These are phyloP conservation scores for Cadophora malorum DNA, from an alignment of 2,329 filamentous ascomycete genomes.

Conservation along the genomic window DNA sequence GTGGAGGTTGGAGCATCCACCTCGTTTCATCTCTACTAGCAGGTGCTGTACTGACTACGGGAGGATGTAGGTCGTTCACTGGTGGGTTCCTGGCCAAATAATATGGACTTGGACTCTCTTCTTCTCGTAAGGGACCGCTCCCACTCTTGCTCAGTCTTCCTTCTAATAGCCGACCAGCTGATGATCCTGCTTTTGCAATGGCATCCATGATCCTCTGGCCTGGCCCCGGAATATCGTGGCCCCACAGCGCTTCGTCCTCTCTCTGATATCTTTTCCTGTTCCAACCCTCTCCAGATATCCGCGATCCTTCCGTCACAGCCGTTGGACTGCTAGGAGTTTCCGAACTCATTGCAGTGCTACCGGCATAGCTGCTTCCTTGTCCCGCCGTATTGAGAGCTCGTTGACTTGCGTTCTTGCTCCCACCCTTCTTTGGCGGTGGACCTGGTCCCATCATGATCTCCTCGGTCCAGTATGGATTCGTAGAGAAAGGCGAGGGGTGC, in stretches of 20 bases:
- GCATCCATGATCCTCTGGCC: conserved; percentile 58
- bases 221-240: conserved; percentile 58
- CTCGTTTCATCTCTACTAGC: conserved; percentile 72
- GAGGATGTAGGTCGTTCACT: conserved; percentile 85
- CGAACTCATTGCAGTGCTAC: conserved; percentile 45
- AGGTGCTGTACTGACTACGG: conserved; percentile 79
- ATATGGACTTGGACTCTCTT: conserved; percentile 46
- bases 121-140: conserved; percentile 44
- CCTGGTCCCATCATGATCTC: conserved; percentile 85
- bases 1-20: conserved; percentile 95
- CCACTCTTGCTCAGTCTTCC: conserved; percentile 51
- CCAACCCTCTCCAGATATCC: conserved; percentile 64
- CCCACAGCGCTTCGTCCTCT: conserved; percentile 89
- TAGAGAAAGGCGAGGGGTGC: conserved; percentile 83
- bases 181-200: conserved; percentile 56
- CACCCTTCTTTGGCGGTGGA: conserved; percentile 65
- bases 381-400: conserved; percentile 64
- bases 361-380: conserved; percentile 58
- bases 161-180: conserved; percentile 59
- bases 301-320: conserved; percentile 53
- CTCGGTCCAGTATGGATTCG: conserved; percentile 87
- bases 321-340: conserved; percentile 52
- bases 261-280: conserved; percentile 82
- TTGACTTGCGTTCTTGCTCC: conserved; percentile 63
- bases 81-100: conserved; percentile 62